Percentiles rank a stretch among this genome's conserved stretches.
Evolutionary conservation across 257 asterid genomes (phyloP).

Genomic region (Orobanche coerulescens): DNA sequence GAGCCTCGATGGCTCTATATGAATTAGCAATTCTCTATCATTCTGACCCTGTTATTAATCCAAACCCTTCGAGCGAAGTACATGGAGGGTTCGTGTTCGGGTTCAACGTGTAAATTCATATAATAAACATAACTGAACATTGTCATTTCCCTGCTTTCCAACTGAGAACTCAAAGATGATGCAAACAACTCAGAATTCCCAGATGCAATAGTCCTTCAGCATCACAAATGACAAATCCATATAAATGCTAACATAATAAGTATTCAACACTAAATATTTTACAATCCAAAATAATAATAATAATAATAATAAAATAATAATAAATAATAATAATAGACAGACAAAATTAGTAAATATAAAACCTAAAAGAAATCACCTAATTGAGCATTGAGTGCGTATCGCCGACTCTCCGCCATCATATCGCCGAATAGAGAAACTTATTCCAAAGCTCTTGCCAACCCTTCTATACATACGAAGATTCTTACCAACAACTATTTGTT

Average conservation of each 20-base stretch:
- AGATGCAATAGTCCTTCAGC: conserved; percentile 6
- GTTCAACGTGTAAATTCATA: background rate
- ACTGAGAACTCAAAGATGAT: conserved; percentile 10
- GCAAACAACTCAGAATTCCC: background rate
- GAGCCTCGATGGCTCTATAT: no score
- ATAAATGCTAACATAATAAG: conserved; percentile 6
- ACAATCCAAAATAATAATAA: background rate
- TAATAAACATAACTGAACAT: background rate
- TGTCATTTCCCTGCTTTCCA: conserved; percentile 7
- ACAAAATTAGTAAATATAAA: background rate
- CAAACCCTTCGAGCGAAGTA: no score
- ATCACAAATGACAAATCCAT: conserved; percentile 3
- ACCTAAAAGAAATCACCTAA: conserved; percentile 30
- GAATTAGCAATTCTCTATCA: no score
- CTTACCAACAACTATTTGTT: background rate
- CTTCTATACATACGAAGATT: background rate
- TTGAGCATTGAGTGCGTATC: conserved; percentile 51
- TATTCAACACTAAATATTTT: background rate
- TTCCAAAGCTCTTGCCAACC: conserved; percentile 5
- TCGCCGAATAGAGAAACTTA: conserved; percentile 11
- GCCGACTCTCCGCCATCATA: conserved; percentile 41
- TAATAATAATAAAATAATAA: background rate
- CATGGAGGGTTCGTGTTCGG: background rate
- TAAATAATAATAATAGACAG: background rate
- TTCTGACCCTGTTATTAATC: no score